Conservation (phyloP, 495 filamentous ascomycete species). For the Hapsidospora chrysogenum region DNA sequence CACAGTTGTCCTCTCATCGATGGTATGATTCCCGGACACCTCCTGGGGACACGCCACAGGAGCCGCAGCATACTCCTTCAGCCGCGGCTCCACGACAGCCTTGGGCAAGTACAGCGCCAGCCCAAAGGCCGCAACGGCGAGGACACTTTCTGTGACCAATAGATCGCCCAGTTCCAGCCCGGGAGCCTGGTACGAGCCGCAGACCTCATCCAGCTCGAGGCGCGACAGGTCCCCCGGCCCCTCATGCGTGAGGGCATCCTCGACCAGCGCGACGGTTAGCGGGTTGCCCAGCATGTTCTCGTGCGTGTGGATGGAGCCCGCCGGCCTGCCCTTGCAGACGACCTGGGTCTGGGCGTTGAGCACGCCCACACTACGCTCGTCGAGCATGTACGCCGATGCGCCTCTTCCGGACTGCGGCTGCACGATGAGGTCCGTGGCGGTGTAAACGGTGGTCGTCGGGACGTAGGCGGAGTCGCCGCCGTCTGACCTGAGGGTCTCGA, state of each 20-base stretch:
- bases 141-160: slow-evolving; percentile 15
- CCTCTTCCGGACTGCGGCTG: slow-evolving; percentile 23
- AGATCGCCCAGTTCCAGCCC: slow-evolving; percentile 18
- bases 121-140: not conserved
- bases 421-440: slow-evolving; percentile 26
- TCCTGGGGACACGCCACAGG: too few relatives aligned
- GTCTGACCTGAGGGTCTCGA: slow-evolving; percentile 16
- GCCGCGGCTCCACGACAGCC: not conserved
- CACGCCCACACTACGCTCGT: slow-evolving; percentile 20
- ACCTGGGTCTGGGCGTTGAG: slow-evolving; percentile 27
- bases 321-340: slow-evolving; percentile 16
- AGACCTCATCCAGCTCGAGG: slow-evolving; percentile 13
- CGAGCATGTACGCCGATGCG: slow-evolving; percentile 23
- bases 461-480: slow-evolving; percentile 32
- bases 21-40: too few relatives aligned
- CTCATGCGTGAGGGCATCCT: slow-evolving; percentile 24
- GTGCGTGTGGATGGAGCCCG: slow-evolving; percentile 25
- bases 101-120: not conserved
- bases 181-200: slow-evolving; percentile 12
- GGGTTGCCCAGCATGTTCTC: slow-evolving; percentile 27
- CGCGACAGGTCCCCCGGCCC: slow-evolving; percentile 17
- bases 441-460: slow-evolving; percentile 31
- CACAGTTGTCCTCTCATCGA: too few relatives aligned
- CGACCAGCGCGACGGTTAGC: slow-evolving; percentile 21
- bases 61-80: not conserved